Evolutionary conservation across 257 asterid species (phyloP).

Genomic region (Plantago major): DNA sequence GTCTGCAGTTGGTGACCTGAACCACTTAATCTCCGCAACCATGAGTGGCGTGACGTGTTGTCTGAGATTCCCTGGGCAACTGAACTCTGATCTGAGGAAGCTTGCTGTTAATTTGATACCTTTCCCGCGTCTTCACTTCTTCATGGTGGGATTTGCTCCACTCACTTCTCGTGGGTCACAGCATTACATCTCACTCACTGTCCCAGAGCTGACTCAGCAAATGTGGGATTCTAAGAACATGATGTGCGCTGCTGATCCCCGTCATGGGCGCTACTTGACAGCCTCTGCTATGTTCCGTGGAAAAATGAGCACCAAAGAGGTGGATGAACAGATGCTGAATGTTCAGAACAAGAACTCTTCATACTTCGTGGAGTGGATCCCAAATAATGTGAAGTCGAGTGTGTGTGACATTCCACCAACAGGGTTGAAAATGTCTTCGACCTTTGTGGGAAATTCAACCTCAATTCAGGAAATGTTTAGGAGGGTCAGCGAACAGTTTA

Average conservation of each 20-base stretch:
- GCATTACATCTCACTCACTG: slow-evolving; percentile 48
- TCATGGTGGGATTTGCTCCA: slow-evolving; percentile 67
- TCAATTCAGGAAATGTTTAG: slow-evolving; percentile 66
- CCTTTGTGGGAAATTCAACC: slow-evolving; percentile 56
- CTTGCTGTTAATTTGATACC: slow-evolving; percentile 62
- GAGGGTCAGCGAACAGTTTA: slow-evolving; percentile 66
- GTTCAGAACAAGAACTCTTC: slow-evolving; percentile 73
- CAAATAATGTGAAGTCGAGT: slow-evolving; percentile 63
- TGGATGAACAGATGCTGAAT: slow-evolving; percentile 60
- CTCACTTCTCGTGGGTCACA: slow-evolving; percentile 60
- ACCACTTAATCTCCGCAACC: slow-evolving; percentile 62
- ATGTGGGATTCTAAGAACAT: slow-evolving; percentile 72
- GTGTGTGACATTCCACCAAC: slow-evolving; percentile 66
- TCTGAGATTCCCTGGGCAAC: slow-evolving; percentile 58
- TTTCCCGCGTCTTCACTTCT: slow-evolving; percentile 69
- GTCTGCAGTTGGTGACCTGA: slow-evolving; percentile 53
- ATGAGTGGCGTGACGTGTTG: slow-evolving; percentile 72
- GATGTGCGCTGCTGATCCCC: slow-evolving; percentile 75
- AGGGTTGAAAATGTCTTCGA: slow-evolving; percentile 54
- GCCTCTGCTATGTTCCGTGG: slow-evolving; percentile 76
- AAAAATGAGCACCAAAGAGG: slow-evolving; percentile 71
- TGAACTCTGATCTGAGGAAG: slow-evolving; percentile 58
- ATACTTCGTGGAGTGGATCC: slow-evolving; percentile 65
- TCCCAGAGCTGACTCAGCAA: slow-evolving; percentile 60
- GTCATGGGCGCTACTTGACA: slow-evolving; percentile 59